Conservation (phyloP, 2,329 filamentous ascomycete species). For the Scedosporium minutisporum region DNA sequence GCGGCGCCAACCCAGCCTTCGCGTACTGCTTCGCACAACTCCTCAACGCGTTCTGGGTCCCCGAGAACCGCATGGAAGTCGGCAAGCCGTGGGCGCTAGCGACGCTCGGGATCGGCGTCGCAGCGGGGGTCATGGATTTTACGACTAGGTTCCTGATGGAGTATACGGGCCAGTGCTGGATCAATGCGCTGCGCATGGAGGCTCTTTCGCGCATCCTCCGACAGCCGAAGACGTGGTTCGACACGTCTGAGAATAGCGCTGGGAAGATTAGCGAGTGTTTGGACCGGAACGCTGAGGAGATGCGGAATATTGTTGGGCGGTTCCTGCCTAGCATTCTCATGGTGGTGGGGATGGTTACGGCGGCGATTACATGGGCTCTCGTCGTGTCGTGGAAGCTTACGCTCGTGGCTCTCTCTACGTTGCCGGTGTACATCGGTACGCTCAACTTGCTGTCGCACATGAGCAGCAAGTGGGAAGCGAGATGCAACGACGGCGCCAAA, state of each 20-base stretch:
- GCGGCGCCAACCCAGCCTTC: constrained; percentile 62
- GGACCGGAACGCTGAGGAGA: constrained; percentile 77
- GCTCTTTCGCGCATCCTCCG: constrained; percentile 61
- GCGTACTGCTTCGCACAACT: constrained; percentile 67
- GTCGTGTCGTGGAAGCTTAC: constrained; percentile 70
- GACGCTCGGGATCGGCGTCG: constrained; percentile 57
- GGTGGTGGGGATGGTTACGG: constrained; percentile 54
- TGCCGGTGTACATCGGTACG: constrained; percentile 57
- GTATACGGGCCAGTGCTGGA: constrained; percentile 63
- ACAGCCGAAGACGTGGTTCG: constrained; percentile 74
- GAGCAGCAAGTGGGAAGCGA: constrained; percentile 62
- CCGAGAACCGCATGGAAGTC: constrained; percentile 29
- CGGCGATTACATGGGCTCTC: constrained; percentile 68
- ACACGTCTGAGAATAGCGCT: constrained; percentile 54
- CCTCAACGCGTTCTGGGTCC: constrained; percentile 57
- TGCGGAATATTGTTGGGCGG: constrained; percentile 69
- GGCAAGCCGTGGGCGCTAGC: constrained; percentile 59
- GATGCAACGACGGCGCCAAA: constrained; percentile 54
- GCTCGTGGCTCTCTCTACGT: constrained; percentile 60
- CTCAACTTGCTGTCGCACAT: constrained; percentile 56
- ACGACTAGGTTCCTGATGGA: constrained; percentile 64
- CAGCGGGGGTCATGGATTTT: constrained; percentile 58
- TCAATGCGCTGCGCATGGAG: constrained; percentile 58
- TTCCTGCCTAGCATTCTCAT: constrained; percentile 65
- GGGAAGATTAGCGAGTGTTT: constrained; percentile 57